phyloP scores from a whole-genome alignment of 2,329 filamentous ascomycete species.

The Aphanoascus verrucosus region DNA sequence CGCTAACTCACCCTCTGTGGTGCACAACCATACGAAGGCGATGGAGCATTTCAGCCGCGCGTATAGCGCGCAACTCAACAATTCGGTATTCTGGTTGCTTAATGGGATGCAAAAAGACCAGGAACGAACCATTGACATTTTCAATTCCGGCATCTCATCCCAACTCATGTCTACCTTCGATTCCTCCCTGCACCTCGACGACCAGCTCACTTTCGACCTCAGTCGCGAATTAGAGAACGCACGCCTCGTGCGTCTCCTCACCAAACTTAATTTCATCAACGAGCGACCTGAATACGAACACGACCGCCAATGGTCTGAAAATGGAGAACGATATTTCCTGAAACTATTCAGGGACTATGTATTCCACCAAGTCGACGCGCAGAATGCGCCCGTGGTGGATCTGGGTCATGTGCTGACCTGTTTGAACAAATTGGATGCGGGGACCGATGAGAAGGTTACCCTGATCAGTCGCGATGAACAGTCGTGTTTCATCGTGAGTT shows the following conservation, averaged over 20 bases:
- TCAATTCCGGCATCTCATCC: slow-evolving; percentile 65
- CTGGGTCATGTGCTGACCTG: slow-evolving; percentile 77
- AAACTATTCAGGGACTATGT: slow-evolving; percentile 96
- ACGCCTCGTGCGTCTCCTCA: slow-evolving; percentile 63
- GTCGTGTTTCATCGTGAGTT: slow-evolving; percentile 76
- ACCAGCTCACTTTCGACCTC: slow-evolving; percentile 62
- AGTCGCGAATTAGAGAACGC: slow-evolving; percentile 81
- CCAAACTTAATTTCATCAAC: slow-evolving; percentile 80
- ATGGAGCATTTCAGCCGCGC: slow-evolving; percentile 65
- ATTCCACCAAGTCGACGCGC: slow-evolving; percentile 85
- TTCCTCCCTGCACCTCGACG: slow-evolving; percentile 65
- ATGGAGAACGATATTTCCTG: slow-evolving; percentile 80
- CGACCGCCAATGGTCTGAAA: slow-evolving; percentile 76
- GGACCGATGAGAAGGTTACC: slow-evolving; percentile 73
- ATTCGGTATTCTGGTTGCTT: slow-evolving; percentile 73
- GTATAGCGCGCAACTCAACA: slow-evolving; percentile 68
- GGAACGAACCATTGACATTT: slow-evolving; percentile 63
- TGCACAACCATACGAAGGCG: slow-evolving; percentile 55
- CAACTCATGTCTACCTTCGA: slow-evolving; percentile 69
- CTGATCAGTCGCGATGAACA: slow-evolving; percentile 85
- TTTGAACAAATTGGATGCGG: slow-evolving; percentile 86
- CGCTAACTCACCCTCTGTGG: slow-evolving; percentile 51
- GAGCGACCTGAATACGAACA: slow-evolving; percentile 78
- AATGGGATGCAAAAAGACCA: slow-evolving; percentile 50
- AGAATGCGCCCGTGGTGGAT: slow-evolving; percentile 73